Conservation (phyloP, 1,284 basidiomycete species). For the Tilletia indica region DNA sequence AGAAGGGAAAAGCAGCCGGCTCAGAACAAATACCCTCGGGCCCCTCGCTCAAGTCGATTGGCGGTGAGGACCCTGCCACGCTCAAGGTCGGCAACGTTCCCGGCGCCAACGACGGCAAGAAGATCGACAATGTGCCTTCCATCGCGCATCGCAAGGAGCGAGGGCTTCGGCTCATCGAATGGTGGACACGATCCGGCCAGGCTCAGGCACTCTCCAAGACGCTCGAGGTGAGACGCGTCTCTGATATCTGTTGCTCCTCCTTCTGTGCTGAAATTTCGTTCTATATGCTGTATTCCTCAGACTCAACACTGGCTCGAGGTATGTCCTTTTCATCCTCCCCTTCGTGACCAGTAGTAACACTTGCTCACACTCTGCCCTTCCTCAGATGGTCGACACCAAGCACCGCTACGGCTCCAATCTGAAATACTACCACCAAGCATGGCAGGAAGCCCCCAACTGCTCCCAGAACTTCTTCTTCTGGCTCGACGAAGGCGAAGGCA, state of each 20-base stretch:
- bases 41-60: constrained; percentile 28
- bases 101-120: constrained; percentile 38
- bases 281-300: constrained; percentile 30
- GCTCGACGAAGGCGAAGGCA: constrained; percentile 71
- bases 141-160: constrained; percentile 34
- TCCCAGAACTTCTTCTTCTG: constrained; percentile 58
- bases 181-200: constrained; percentile 41
- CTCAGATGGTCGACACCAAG: constrained; percentile 20
- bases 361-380: background rate
- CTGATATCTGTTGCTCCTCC: background rate
- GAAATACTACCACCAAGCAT: constrained; percentile 44
- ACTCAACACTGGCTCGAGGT: constrained; percentile 31
- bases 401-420: constrained; percentile 48
- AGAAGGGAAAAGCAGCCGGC: constrained; percentile 31
- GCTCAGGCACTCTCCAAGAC: constrained; percentile 46
- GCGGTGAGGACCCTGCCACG: constrained; percentile 17
- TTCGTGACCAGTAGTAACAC: background rate
- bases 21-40: constrained; percentile 20
- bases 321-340: background rate
- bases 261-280: background rate
- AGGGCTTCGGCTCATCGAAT: constrained; percentile 39
- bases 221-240: constrained; percentile 32
- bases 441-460: constrained; percentile 37
- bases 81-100: constrained; percentile 43
- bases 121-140: constrained; percentile 46